A percentile compares a stretch with the other conserved stretches of the same genome.
phyloP scores from a whole-genome alignment of 495 filamentous ascomycete genomes.

The Penicillium herquei region DNA sequence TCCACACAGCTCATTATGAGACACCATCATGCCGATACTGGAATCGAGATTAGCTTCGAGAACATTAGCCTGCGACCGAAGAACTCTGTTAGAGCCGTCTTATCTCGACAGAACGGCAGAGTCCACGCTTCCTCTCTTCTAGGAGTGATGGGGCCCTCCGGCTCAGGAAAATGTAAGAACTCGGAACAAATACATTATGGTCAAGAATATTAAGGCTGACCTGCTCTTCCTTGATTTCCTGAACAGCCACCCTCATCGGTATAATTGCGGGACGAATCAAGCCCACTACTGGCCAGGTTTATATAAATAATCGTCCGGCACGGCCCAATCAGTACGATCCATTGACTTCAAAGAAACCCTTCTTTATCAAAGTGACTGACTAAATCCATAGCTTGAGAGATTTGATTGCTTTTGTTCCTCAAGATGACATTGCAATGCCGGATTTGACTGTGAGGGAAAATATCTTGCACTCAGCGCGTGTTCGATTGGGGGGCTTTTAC shows the following conservation, averaged over 20 bases:
- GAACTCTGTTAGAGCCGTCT: neutral
- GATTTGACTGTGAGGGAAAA: slow-evolving; percentile 54
- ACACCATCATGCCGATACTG: too few relatives aligned
- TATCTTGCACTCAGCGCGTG: slow-evolving; percentile 49
- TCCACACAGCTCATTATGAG: too few relatives aligned
- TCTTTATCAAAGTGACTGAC: neutral
- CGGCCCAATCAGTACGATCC: neutral
- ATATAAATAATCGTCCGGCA: neutral
- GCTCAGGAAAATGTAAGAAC: neutral
- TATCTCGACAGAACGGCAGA: neutral
- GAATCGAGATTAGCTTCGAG: too few relatives aligned
- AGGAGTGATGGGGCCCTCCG: neutral
- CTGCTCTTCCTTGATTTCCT: too few relatives aligned
- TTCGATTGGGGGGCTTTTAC: slow-evolving; percentile 28
- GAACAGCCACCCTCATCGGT: neutral
- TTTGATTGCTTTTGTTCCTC: slow-evolving; percentile 54
- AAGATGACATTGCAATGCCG: slow-evolving; percentile 49
- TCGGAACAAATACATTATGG: too few relatives aligned
- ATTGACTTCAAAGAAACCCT: too few relatives aligned
- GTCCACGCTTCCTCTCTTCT: neutral
- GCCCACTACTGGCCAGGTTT: neutral
- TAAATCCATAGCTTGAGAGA: neutral
- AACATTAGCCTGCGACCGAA: too few relatives aligned
- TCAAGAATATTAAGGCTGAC: neutral
- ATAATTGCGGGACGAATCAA: neutral